phyloP scores from a whole-genome alignment of 805 yeast genomes.

The Lachancea lanzarotensis region DNA sequence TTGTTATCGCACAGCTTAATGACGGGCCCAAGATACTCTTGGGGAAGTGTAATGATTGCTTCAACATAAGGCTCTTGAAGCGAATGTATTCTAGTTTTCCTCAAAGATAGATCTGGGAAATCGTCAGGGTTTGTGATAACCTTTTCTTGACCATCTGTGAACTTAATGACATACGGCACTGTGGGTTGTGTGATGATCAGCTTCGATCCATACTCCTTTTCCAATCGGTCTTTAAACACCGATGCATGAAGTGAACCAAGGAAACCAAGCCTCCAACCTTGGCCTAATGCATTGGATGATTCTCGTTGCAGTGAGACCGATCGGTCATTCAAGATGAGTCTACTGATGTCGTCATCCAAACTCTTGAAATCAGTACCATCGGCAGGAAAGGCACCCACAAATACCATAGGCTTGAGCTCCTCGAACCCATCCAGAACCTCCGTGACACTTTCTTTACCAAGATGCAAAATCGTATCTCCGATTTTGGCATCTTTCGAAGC shows the following conservation, averaged over 20 bases:
- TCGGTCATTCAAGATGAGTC: conserved; percentile 83
- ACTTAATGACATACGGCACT: conserved; percentile 81
- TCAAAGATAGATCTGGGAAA: conserved; percentile 57
- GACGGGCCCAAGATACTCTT: conserved; percentile 80
- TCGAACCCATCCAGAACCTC: conserved; percentile 91
- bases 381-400: conserved; percentile 96
- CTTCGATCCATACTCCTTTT: conserved; percentile 90
- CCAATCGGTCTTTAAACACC: conserved; percentile 85
- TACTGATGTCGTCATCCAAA: conserved; percentile 84
- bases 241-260: conserved; percentile 92
- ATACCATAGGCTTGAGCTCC: conserved; percentile 97
- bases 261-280: conserved; percentile 96
- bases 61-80: conserved; percentile 83
- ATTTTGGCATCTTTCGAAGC: conserved; percentile 77
- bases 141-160: conserved; percentile 54
- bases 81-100: conserved; percentile 37
- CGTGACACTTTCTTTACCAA: conserved; percentile 45
- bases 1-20: conserved; percentile 79
- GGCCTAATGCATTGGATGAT: conserved; percentile 89
- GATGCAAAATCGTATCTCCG: conserved; percentile 81
- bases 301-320: conserved; percentile 86
- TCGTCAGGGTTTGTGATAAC: conserved; percentile 87
- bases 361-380: conserved; percentile 86
- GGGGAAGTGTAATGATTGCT: conserved; percentile 85
- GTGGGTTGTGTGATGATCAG: conserved; percentile 92